Percentiles rank a stretch among this genome's conserved stretches.
These are phyloP conservation scores for Globisporangium parvum DNA, from an alignment of 352 stramenopile species.

Conservation along the genomic window DNA sequence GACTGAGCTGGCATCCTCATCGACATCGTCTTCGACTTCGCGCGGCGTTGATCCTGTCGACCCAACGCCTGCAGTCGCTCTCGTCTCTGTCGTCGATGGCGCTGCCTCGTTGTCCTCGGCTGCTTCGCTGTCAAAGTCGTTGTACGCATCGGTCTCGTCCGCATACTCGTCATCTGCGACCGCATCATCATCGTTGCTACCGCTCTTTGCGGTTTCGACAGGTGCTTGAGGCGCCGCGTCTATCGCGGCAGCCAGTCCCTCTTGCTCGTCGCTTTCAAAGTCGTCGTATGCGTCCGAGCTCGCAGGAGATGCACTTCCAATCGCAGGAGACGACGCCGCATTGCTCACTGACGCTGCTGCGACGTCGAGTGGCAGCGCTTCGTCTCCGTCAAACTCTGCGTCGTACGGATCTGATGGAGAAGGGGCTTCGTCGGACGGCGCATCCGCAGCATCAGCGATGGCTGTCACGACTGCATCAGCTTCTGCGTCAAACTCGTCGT, in stretches of 20 bases:
- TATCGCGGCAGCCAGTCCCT: neutral
- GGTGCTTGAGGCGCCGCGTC: neutral
- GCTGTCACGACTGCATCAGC: neutral
- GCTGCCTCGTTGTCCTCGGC: slow-evolving; percentile 2
- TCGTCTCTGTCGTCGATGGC: neutral
- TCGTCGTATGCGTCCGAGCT: slow-evolving; percentile 8
- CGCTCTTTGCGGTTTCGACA: neutral
- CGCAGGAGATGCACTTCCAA: neutral
- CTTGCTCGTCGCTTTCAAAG: slow-evolving; percentile 7
- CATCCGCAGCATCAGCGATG: neutral
- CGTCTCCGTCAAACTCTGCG: no score
- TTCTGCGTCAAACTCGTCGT: slow-evolving; percentile 11
- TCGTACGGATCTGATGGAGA: no score
- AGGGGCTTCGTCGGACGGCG: no score
- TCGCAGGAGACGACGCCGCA: neutral
- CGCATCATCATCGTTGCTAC: no score
- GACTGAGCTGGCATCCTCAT: slow-evolving; percentile 6
- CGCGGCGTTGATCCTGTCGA: slow-evolving; percentile 12
- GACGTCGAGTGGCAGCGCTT: neutral
- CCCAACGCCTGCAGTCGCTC: slow-evolving; percentile 1
- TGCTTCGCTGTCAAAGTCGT: slow-evolving; percentile 32
- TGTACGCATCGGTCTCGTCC: slow-evolving; percentile 34
- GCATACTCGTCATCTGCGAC: slow-evolving; percentile 23
- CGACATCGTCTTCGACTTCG: slow-evolving; percentile 31
- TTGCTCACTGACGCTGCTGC: neutral